These are phyloP conservation scores for Didymella exigua DNA, from an alignment of 2,329 filamentous ascomycete genomes.

Conservation along the genomic window DNA sequence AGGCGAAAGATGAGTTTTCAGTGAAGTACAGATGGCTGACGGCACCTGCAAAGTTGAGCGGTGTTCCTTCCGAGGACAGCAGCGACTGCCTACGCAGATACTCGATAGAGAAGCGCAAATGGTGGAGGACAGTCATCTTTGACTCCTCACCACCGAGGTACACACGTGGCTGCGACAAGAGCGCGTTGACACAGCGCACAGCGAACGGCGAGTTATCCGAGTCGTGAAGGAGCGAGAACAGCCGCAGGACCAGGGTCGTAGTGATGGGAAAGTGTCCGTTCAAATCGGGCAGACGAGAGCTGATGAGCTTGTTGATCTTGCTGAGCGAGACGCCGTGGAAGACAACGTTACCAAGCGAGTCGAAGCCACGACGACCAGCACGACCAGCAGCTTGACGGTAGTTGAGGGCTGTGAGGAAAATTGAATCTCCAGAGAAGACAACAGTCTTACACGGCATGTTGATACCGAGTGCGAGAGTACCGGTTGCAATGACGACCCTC, in stretches of 20 bases:
- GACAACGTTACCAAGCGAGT: constrained; percentile 79
- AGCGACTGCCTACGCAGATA: constrained; percentile 74
- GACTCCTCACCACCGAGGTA: constrained; percentile 73
- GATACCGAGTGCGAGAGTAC: constrained; percentile 76
- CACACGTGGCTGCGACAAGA: constrained; percentile 72
- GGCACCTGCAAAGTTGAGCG: constrained; percentile 73
- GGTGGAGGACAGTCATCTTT: constrained; percentile 73
- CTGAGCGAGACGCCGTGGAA: constrained; percentile 69
- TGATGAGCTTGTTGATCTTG: constrained; percentile 72
- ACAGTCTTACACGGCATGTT: constrained; percentile 78
- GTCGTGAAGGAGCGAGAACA: constrained; percentile 70
- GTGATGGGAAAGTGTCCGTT: constrained; percentile 80
- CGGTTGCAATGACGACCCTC: constrained; percentile 73
- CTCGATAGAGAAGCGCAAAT: constrained; percentile 80
- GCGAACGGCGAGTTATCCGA: constrained; percentile 69
- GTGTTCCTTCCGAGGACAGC: constrained; percentile 64
- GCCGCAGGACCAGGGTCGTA: constrained; percentile 71
- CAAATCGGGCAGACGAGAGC: constrained; percentile 73
- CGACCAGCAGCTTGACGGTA: constrained; percentile 78
- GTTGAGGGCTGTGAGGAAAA: constrained; percentile 75
- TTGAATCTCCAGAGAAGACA: constrained; percentile 74
- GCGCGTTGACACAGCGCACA: constrained; percentile 65
- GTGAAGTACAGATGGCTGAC: constrained; percentile 78
- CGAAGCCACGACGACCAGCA: constrained; percentile 80
- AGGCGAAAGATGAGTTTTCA: constrained; percentile 76